Percentiles rank a stretch among this genome's conserved stretches.
Evolutionary conservation across 768 basidiomycete species (phyloP).

Genomic region (Paxillus ammoniavirescens): DNA sequence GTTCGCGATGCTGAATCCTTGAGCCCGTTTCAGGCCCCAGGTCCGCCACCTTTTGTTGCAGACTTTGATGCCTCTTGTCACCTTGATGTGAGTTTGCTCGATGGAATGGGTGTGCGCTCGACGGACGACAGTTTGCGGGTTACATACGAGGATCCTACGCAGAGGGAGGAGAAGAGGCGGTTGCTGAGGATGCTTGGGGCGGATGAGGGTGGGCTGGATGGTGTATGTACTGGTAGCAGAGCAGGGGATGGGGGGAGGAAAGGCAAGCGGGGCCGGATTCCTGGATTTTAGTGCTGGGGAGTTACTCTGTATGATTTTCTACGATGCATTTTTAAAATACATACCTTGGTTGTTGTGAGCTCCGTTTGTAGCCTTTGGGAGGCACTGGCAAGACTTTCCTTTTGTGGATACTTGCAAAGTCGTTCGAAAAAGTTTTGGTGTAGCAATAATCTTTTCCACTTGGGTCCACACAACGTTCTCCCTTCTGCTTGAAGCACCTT

Average conservation of each 20-base stretch:
- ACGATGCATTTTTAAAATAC: too few relatives aligned
- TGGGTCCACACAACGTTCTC: too few relatives aligned
- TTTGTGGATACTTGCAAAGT: too few relatives aligned
- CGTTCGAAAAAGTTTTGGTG: too few relatives aligned
- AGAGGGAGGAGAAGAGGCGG: conserved; percentile 55
- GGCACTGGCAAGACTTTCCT: too few relatives aligned
- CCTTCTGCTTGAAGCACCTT: too few relatives aligned
- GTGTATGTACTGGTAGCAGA: conserved; percentile 23
- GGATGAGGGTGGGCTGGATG: conserved; percentile 11
- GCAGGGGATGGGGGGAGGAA: neutral
- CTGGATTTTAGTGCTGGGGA: conserved; percentile 4
- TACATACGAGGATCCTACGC: conserved; percentile 66
- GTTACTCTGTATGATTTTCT: too few relatives aligned
- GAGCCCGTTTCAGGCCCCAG: neutral
- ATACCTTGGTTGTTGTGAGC: too few relatives aligned
- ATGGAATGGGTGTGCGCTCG: conserved; percentile 20
- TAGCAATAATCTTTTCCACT: too few relatives aligned
- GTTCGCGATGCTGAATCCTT: neutral
- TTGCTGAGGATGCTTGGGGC: conserved; percentile 52
- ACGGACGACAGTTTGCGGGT: conserved; percentile 54
- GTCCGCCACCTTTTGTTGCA: too few relatives aligned
- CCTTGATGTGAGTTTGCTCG: conserved; percentile 29
- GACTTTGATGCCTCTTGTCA: conserved; percentile 21
- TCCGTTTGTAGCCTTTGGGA: too few relatives aligned
- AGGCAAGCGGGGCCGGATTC: conserved; percentile 7